Conservation (phyloP, 2,329 filamentous ascomycete genomes). For the Cordyceps tenuipes region DNA sequence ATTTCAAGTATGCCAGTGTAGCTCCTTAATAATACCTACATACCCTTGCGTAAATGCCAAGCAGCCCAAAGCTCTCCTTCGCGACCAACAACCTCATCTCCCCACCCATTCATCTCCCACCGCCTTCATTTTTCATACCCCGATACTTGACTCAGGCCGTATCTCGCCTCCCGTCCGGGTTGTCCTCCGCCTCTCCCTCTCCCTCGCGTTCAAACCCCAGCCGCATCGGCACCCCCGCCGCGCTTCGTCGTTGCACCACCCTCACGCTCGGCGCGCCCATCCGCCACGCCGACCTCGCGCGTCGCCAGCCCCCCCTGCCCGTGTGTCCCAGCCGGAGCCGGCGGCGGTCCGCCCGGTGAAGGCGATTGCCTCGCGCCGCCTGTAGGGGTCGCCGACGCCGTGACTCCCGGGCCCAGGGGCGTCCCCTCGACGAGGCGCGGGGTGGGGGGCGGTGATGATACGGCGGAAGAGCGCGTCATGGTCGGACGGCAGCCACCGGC, state of each 20-base stretch:
- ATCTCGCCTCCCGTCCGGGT: not conserved
- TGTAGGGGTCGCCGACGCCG: not conserved
- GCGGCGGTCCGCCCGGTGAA: not conserved
- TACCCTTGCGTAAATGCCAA: no score
- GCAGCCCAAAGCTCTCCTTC: no score
- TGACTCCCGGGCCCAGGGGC: not conserved
- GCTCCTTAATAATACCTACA: no score
- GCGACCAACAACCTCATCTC: no score
- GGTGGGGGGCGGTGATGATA: not conserved
- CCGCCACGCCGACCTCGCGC: not conserved
- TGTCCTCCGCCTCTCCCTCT: not conserved
- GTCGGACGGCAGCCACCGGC: constrained; percentile 1
- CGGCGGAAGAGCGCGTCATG: not conserved
- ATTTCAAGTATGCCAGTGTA: no score
- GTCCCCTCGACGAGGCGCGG: not conserved
- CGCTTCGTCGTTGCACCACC: not conserved
- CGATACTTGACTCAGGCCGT: constrained; percentile 5
- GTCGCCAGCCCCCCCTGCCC: not conserved
- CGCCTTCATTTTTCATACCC: no score
- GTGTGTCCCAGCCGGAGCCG: not conserved
- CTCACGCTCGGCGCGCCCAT: not conserved
- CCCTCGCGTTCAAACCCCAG: constrained; percentile 1
- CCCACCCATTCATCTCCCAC: no score
- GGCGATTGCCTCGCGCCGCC: not conserved
- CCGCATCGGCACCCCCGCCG: not conserved